Percentiles rank a stretch among this genome's conserved stretches.
Evolutionary conservation across 345 rosid genomes (phyloP).

Genomic region (Trapa incisa): DNA sequence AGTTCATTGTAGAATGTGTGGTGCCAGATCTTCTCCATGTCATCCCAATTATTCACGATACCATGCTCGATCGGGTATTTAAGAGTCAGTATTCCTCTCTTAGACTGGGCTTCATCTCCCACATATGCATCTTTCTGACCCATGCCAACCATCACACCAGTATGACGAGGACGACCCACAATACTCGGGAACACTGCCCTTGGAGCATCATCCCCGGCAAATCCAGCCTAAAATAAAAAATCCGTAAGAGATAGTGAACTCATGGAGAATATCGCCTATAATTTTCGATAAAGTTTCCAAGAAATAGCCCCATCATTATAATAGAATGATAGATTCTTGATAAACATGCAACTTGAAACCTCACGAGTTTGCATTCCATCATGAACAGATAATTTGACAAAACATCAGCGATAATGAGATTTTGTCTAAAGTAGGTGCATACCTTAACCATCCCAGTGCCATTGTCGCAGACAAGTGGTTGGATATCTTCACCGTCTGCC

Average conservation of each 20-base stretch:
- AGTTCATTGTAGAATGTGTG: constrained; percentile 1
- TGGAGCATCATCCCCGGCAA: constrained; percentile 68
- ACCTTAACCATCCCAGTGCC: constrained; percentile 18
- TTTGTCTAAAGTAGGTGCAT: background rate
- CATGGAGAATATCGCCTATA: background rate
- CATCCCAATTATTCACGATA: constrained; percentile 59
- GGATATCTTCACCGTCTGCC: constrained; percentile 27
- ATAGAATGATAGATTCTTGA: background rate
- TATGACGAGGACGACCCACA: background rate
- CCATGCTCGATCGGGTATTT: constrained; percentile 63
- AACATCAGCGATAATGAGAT: background rate
- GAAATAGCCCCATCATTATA: background rate
- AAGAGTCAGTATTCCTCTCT: constrained; percentile 56
- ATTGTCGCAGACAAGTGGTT: constrained; percentile 55
- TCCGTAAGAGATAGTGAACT: background rate
- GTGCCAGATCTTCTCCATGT: constrained; percentile 26
- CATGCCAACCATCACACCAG: constrained; percentile 3
- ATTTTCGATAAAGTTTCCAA: background rate
- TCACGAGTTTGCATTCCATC: background rate
- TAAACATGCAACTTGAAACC: background rate
- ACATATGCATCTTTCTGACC: constrained; percentile 1
- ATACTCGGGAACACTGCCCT: constrained; percentile 58
- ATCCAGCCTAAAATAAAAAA: constrained; percentile 37
- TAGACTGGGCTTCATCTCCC: constrained; percentile 64
- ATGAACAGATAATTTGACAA: background rate